Base-by-base conservation (phyloP, 2,329 filamentous ascomycete genomes). In the Calcarisporium arbuscula region DNA sequence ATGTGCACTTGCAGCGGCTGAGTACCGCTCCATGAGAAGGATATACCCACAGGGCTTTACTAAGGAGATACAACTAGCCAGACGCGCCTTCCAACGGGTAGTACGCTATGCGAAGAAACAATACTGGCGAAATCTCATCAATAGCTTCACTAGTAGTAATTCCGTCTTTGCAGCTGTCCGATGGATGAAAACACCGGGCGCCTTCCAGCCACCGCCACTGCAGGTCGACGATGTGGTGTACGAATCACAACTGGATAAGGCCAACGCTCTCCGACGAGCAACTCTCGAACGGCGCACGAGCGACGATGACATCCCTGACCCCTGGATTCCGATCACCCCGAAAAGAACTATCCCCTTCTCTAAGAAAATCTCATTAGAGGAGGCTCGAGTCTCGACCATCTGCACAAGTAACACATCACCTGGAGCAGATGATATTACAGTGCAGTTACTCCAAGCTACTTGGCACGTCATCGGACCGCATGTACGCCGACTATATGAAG, bases 131-230 rank as follows among this genome's bases (percentile, higher is more conserved):
- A 36, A 38, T 19, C 33, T 44, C 8, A 39, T 44, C 18, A 28
- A 41, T 29, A 34, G 36, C 14, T 44, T 41, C 28, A 35, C 31
- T 4, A 29, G 38, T 22, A 40, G 33, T n/a, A 34, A 15, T 9
- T 37, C 31, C n/a, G 25, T 40, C 21, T 42, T 36, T 28, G 39
- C 39, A 32, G 40, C 36, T 19, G 35, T 43, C 8, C 30, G 32
- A 3, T 43, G 29, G 37, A 28, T 43, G 8, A 40, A 18, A 14
- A 33, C 38, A 5, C 38, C 37, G 18, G 37, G 42, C 16, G 33
- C 39, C 21, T 42, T 45, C 21, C 31, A 45, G 29, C 36, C 43
- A 2, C 43, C 32, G 10, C 43, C 36, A n/a, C 38, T 45, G 6
- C 34, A 41, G 28, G 35, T 43, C 5, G 40, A 35, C 26, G 38